phyloP scores from a whole-genome alignment of 2,329 filamentous ascomycete species.

The Aspergillus sp. region DNA sequence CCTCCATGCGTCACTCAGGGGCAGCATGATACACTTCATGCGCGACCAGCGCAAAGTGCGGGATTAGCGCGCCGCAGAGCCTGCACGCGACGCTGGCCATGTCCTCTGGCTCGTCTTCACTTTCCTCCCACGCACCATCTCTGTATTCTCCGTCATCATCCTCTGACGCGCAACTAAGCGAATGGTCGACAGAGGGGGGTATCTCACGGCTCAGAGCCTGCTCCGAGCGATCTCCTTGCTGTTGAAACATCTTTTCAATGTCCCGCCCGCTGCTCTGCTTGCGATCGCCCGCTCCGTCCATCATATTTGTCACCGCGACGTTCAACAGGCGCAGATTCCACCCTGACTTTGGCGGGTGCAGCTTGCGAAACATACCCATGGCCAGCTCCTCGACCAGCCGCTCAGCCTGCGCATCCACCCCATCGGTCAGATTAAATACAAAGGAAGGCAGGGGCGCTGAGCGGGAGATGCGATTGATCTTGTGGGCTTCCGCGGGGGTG shows the following conservation, averaged over 20 bases:
- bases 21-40: slow-evolving; percentile 48
- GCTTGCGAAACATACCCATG: slow-evolving; percentile 68
- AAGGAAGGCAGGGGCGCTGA: slow-evolving; percentile 72
- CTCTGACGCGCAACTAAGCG: background rate
- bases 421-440: slow-evolving; percentile 63
- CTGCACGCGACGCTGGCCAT: slow-evolving; percentile 36
- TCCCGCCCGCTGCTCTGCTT: slow-evolving; percentile 64
- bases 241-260: slow-evolving; percentile 77
- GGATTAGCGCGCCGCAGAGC: slow-evolving; percentile 46
- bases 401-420: slow-evolving; percentile 60
- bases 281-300: slow-evolving; percentile 51
- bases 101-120: slow-evolving; percentile 23
- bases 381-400: slow-evolving; percentile 68
- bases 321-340: slow-evolving; percentile 87
- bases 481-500: slow-evolving; percentile 55
- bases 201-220: slow-evolving; percentile 54
- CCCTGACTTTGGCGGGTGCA: slow-evolving; percentile 65
- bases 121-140: slow-evolving; percentile 32
- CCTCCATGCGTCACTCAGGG: slow-evolving; percentile 5
- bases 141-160: slow-evolving; percentile 6
- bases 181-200: background rate
- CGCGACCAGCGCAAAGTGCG: slow-evolving; percentile 49
- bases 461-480: slow-evolving; percentile 69
- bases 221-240: slow-evolving; percentile 64
- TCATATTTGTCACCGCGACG: slow-evolving; percentile 84